These are phyloP conservation scores for Kwoniella newhampshirensis DNA, from an alignment of 768 basidiomycete genomes.

Conservation along the genomic window DNA sequence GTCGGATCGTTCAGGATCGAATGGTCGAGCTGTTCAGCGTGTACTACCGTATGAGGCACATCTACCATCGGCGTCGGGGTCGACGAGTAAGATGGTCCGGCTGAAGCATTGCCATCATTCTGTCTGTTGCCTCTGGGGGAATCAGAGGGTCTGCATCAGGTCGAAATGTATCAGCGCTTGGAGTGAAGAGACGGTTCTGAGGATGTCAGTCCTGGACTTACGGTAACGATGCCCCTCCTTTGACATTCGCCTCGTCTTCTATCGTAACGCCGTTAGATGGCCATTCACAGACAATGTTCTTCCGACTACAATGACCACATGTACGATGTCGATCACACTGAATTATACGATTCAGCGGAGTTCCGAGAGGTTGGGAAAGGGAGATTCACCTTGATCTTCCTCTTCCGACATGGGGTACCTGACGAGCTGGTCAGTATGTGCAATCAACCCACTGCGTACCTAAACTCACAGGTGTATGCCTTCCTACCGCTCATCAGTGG, in stretches of 20 bases:
- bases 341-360: too few species aligned
- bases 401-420: conserved; percentile 13
- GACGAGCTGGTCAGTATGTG: too few species aligned
- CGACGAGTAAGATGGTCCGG: too few species aligned
- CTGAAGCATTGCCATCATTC: too few species aligned
- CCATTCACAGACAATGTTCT: conserved; percentile 7
- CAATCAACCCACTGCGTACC: too few species aligned
- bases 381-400: conserved; percentile 15
- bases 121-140: not conserved
- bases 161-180: too few species aligned
- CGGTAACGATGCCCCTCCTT: too few species aligned
- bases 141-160: too few species aligned
- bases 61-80: conserved; percentile 2
- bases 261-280: conserved; percentile 10
- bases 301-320: conserved; percentile 12
- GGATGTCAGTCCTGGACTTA: too few species aligned
- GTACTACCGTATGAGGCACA: conserved; percentile 14
- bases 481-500: conserved; percentile 9
- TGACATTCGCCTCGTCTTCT: not conserved
- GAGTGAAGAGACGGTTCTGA: too few species aligned
- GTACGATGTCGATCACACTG: conserved; percentile 15
- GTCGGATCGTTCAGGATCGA: conserved; percentile 15
- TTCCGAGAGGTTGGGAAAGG: not conserved
- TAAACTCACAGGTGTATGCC: conserved; percentile 18
- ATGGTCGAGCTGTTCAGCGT: conserved; percentile 18